Evolutionary conservation across 2,329 filamentous ascomycete genomes (phyloP), one percentile per base, ranked within the genome.

Genomic region (Aspergillus alliaceus): DNA sequence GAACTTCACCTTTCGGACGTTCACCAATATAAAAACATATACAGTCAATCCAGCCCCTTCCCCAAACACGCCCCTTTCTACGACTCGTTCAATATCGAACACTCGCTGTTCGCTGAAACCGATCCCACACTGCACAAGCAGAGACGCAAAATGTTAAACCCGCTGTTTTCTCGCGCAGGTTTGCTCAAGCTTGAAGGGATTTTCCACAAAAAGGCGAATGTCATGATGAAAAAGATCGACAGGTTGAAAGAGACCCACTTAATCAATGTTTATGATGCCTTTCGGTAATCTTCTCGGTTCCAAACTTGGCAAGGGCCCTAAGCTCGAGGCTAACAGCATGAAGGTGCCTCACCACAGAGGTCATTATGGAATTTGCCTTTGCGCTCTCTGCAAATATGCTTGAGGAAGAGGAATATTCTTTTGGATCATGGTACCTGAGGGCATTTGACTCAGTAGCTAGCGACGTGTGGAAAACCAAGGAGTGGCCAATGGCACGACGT

Each of bases 111-210:
- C n/a, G 39, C 47, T 8, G 57, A 59, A 22, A 29, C 46, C 7
- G 47, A 59, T 11, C 60, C 64, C 14, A n/a, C 24, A 0, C 7
- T 56, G 2, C 64, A 66, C 31, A 60, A 59, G 24, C 35, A 51
- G 3, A 56, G 57, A 9, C 63, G 64, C 4, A 50, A 27, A 18
- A 39, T 60, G 6, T 6, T 66, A 9, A 60, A 51, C 24, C 60
- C 59, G 5, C 59, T 63, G 15, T 66, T 66, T 42, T 65, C 64
- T 0, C 62, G 62, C 20, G 22, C 50, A 4, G 60, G 51, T 3
- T 54, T 67, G 22, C 42, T 49, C 20, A 57, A 53, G 18, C 34
- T 57, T 4, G 54, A 57, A 39, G 49, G 37, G 2, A 34, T 57
- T 14, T 48, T 57, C 15, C 50, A 53, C n/a, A 37, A 37, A 3